These are phyloP conservation scores for Trichoderma sp. DNA, from an alignment of 2,329 filamentous ascomycete species.

Conservation along the genomic window DNA sequence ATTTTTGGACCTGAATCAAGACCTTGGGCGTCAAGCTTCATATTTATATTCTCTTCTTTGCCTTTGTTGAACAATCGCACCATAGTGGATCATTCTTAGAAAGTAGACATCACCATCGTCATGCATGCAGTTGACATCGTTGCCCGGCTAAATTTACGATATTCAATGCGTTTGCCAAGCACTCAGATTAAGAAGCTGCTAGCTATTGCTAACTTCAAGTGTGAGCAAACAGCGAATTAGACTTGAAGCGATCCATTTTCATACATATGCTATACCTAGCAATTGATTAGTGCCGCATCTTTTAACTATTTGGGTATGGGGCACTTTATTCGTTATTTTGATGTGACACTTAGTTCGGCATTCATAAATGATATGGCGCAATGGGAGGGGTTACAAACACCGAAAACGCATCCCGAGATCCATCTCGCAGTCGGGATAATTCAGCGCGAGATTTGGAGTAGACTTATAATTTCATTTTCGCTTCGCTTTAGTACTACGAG, in stretches of 20 bases:
- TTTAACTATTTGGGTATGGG: neutral
- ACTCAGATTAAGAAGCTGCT: neutral
- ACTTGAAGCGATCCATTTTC: neutral
- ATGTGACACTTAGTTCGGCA: neutral
- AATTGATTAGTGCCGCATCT: neutral
- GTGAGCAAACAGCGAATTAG: neutral
- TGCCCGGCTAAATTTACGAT: neutral
- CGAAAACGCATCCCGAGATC: neutral
- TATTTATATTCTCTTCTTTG: neutral
- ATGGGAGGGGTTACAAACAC: neutral
- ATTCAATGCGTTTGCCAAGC: neutral
- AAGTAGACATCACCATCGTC: neutral
- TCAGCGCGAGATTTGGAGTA: neutral
- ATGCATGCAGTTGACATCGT: neutral
- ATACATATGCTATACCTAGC: neutral
- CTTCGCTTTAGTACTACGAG: neutral
- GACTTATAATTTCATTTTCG: neutral
- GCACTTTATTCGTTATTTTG: neutral
- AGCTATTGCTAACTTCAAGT: neutral
- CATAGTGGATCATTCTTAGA: conserved; percentile 17
- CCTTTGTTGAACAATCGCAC: neutral
- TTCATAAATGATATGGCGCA: neutral
- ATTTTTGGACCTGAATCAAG: neutral
- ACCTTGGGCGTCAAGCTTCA: too few species aligned
- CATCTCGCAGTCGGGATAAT: neutral